These are phyloP conservation scores for Backusella circina DNA, from an alignment of 192 early-diverging fungal species.

Conservation along the genomic window DNA sequence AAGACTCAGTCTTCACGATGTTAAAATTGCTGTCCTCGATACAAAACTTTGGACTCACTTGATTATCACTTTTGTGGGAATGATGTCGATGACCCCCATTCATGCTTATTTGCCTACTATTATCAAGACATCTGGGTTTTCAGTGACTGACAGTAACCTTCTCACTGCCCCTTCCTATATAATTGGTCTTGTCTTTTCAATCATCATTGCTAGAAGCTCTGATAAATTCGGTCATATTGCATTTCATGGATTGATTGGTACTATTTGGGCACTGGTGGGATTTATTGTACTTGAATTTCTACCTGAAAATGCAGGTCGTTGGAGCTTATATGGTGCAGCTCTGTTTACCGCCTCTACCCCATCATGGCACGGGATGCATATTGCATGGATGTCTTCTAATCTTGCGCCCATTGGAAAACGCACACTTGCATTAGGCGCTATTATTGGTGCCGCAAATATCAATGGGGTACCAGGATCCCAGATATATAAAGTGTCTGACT, in stretches of 20 bases:
- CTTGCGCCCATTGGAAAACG: slow-evolving; percentile 25
- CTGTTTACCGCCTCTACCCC: slow-evolving; percentile 27
- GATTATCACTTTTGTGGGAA: background rate
- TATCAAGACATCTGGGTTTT: slow-evolving; percentile 16
- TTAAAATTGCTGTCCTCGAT: slow-evolving; percentile 9
- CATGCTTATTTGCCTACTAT: slow-evolving; percentile 15
- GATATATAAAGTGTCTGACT: slow-evolving; percentile 31
- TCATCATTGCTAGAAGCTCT: background rate
- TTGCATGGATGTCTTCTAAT: too few relatives aligned
- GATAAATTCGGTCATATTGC: slow-evolving; percentile 2
- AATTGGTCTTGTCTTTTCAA: slow-evolving; percentile 13
- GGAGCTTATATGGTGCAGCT: slow-evolving; percentile 33
- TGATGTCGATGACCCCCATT: slow-evolving; percentile 10
- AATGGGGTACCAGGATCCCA: slow-evolving; percentile 21
- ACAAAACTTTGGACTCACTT: slow-evolving; percentile 19
- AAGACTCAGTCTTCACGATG: background rate
- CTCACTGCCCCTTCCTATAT: slow-evolving; percentile 24
- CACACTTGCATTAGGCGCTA: slow-evolving; percentile 5
- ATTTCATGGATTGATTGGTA: background rate
- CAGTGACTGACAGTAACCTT: slow-evolving; percentile 15
- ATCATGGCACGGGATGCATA: slow-evolving; percentile 8
- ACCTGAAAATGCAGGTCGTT: slow-evolving; percentile 30
- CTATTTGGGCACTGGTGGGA: slow-evolving; percentile 22
- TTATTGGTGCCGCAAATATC: slow-evolving; percentile 23
- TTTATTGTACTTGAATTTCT: slow-evolving; percentile 24